Evolutionary conservation across 1,284 basidiomycete species (phyloP), one percentile per base, ranked within the genome.

Genomic region (Vanrija pseudolonga): DNA sequence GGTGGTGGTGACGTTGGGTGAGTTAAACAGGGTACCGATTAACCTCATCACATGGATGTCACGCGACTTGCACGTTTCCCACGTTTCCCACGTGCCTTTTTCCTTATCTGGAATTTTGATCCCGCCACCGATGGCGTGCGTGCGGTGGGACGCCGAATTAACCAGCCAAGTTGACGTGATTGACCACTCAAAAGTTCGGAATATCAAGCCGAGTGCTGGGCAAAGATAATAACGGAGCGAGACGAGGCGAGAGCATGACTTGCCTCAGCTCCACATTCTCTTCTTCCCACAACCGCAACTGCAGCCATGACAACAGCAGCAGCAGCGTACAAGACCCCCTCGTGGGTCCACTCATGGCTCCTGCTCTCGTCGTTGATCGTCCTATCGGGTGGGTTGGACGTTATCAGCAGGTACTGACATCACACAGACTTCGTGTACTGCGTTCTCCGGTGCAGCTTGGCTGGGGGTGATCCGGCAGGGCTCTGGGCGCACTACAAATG

Each of bases 401-500:
- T 23, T 43, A 37, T 38, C 42, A 19, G 9, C 40, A 28, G 17
- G n/a, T 15, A 22, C 23, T 49, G 54, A 43, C 39, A 20, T 20
- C 26, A 8, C 3, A 3, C 23, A 72, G 88, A 90, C 77, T 85
- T 79, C 1, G 76, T 77, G 0, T 91, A 88, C 69, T 89, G 85
- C 67, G 84, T 89, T 61, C 78, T 84, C 53, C 82, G 83, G 46
- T 85, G 84, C 5, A 79, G 83, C 22, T 84, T 87, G 80, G 66
- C 70, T 17, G 89, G 88, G 2, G 90, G 90, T 2, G 88, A 91
- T 74, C 78, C 91, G 39, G 85, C 89, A 63, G 91, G 88, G 89
- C 82, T 93, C 46, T 94, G 90, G 90, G 79, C 82, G 59, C 89
- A 89, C 2, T 92, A 92, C 69, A 82, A 78, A 51, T 74, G 66